Percentiles rank a stretch among this genome's conserved stretches.
Conservation (phyloP, 1,284 basidiomycete species). For the Cystobasidium pallidum region DNA sequence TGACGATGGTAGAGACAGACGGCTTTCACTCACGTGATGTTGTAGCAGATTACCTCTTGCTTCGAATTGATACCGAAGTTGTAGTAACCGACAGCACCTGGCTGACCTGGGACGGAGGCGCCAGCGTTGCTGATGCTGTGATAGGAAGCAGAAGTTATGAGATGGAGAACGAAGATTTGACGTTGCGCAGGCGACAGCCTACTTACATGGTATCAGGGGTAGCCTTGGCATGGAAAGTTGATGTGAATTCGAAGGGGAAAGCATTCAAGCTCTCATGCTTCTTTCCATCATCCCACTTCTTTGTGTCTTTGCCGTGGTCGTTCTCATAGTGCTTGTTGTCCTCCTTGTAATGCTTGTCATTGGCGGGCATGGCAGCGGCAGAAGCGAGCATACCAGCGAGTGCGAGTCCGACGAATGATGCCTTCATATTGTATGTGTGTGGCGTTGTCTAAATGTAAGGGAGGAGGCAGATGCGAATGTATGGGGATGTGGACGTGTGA, state of each 20-base stretch:
- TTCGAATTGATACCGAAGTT: constrained; percentile 55
- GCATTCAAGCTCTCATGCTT: constrained; percentile 38
- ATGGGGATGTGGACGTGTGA: not conserved
- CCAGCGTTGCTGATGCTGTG: constrained; percentile 53
- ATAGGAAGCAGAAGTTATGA: not conserved
- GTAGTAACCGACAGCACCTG: constrained; percentile 55
- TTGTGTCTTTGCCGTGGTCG: not conserved
- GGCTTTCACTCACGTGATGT: constrained; percentile 41
- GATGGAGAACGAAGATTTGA: not conserved
- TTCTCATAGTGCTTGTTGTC: constrained; percentile 5
- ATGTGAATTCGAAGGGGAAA: constrained; percentile 56
- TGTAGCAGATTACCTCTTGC: constrained; percentile 57
- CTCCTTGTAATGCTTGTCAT: constrained; percentile 42
- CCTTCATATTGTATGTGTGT: not conserved
- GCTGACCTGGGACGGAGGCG: constrained; percentile 53
- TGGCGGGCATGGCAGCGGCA: constrained; percentile 48
- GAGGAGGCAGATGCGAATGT: no score
- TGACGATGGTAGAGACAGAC: no score
- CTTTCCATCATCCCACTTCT: constrained; percentile 19
- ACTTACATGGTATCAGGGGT: constrained; percentile 52
- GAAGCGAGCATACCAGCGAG: constrained; percentile 47
- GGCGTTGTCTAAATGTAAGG: no score
- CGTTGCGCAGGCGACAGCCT: not conserved
- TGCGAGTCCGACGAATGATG: constrained; percentile 43
- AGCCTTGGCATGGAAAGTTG: constrained; percentile 54